Conservation (phyloP, 768 basidiomycete species). For the Crassisporium funariophilum region DNA sequence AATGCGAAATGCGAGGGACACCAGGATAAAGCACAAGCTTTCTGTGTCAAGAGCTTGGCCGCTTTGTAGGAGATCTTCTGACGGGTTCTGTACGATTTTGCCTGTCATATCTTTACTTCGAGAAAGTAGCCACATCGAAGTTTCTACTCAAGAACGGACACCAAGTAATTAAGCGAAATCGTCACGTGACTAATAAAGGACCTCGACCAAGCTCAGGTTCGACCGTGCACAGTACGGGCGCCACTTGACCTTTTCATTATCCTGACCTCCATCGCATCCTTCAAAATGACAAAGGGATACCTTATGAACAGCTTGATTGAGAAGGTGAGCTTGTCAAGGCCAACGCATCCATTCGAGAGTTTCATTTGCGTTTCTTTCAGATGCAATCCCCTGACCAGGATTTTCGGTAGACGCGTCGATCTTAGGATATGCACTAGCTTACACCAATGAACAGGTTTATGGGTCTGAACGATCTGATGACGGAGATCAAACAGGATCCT, state of each 20-base stretch:
- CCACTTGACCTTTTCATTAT: conserved; percentile 2
- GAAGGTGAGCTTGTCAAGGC: conserved; percentile 49
- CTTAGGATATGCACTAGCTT: conserved; percentile 17
- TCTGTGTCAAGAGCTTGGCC: too few relatives aligned
- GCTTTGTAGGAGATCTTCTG: too few relatives aligned
- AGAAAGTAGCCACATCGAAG: too few relatives aligned
- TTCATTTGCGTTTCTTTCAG: conserved; percentile 38
- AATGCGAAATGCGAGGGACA: too few relatives aligned
- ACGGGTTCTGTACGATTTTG: too few relatives aligned
- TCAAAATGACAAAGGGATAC: conserved; percentile 81
- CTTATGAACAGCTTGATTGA: conserved; percentile 84
- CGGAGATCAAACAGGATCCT: conserved; percentile 81
- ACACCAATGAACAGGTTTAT: conserved; percentile 70
- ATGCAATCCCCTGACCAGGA: conserved; percentile 93
- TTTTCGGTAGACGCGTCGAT: conserved; percentile 62
- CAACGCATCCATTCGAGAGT: neutral
- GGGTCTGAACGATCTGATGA: conserved; percentile 94
- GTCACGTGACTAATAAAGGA: too few relatives aligned
- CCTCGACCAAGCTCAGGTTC: neutral
- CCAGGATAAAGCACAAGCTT: too few relatives aligned
- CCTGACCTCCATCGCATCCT: conserved; percentile 12
- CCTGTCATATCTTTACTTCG: too few relatives aligned
- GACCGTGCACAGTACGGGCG: neutral
- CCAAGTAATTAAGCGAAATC: too few relatives aligned
- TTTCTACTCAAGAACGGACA: too few relatives aligned